Evolutionary conservation across 768 basidiomycete genomes (phyloP), one percentile per base, ranked within the genome.

Genomic region (Mrakia gelida): DNA sequence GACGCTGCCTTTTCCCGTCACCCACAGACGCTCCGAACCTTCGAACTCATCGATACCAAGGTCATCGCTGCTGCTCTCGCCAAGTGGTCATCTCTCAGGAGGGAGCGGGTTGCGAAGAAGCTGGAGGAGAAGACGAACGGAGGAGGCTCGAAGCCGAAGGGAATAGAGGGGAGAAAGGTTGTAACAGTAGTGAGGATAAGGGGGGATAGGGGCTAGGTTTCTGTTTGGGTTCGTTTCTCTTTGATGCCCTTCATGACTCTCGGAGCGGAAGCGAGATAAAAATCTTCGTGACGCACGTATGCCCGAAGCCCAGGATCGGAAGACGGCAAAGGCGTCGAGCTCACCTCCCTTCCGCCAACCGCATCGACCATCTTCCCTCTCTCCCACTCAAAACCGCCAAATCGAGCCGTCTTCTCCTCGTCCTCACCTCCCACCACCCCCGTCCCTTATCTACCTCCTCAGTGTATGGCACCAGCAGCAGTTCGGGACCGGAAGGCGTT

Each of bases 401-500:
- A 52, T 52, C 18, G 49, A 38, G 21, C 2, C 67, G n/a, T 16
- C 1, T 21, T 9, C n/a, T 45, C 23, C 34, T 70, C 41, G 0
- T 10, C 7, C 38, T 5, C n/a, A 34, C 67, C 5, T 38, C 43
- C 41, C 21, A 13, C 8, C 34, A 43, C 2, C 8, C 67, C 45
- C 10, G 21, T 1, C 11, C 26, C 11, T 43, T 8, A 3, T 41
- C 34, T 18, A 10, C 30, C 15, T 52, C 18, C 21, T 52, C 18
- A 52, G 4, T 52, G 11, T 21, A 70, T 70, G 67, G 67, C 67
- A 21, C 38, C 67, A 26, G 18, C 43, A 21, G 38, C 38, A 15
- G 38, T 43, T 34, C 72, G 72, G 6, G 72, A 73, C 52, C 71
- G 70, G 23, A 77, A 72, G 26, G 76, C 76, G 67, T 23, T 54